phyloP scores from a whole-genome alignment of 1,284 basidiomycete genomes.

The Tilletia indica region DNA sequence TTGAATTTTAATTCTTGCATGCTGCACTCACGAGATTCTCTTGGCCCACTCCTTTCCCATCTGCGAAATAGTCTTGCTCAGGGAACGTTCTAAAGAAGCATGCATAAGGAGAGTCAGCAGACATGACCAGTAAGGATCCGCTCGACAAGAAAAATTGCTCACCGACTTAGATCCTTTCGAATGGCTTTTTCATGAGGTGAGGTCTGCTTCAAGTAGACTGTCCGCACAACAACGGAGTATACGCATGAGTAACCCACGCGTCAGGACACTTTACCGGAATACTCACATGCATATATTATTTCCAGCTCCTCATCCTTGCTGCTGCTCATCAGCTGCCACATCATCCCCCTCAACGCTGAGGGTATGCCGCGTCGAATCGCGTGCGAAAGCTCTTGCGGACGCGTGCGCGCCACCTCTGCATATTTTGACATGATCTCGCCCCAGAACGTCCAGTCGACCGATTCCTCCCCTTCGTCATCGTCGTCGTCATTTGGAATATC shows the following conservation, averaged over 20 bases:
- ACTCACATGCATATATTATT: slow-evolving; percentile 69
- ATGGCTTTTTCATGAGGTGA: slow-evolving; percentile 93
- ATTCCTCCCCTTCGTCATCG: slow-evolving; percentile 25
- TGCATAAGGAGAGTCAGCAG: neutral
- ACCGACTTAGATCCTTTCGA: slow-evolving; percentile 71
- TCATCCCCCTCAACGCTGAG: slow-evolving; percentile 79
- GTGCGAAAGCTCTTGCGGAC: slow-evolving; percentile 66
- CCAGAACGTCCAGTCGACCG: slow-evolving; percentile 80
- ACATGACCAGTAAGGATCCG: too few species aligned
- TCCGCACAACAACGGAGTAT: neutral
- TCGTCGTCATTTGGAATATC: slow-evolving; percentile 21
- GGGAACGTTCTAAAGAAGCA: slow-evolving; percentile 75
- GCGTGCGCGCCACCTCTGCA: slow-evolving; percentile 60
- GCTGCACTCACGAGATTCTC: slow-evolving; percentile 67
- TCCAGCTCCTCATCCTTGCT: slow-evolving; percentile 84
- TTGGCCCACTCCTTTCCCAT: slow-evolving; percentile 83
- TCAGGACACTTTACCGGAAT: neutral
- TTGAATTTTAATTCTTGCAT: too few species aligned
- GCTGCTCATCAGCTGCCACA: slow-evolving; percentile 96
- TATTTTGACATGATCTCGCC: slow-evolving; percentile 78
- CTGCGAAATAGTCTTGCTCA: slow-evolving; percentile 89
- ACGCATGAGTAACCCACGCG: neutral
- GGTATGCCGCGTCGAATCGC: slow-evolving; percentile 94
- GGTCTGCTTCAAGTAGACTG: slow-evolving; percentile 70
- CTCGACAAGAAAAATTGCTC: neutral